Evolutionary conservation across 202 grass and related monocot species (phyloP), one percentile per base, ranked within the genome.

Genomic region (Elaeis oleifera): DNA sequence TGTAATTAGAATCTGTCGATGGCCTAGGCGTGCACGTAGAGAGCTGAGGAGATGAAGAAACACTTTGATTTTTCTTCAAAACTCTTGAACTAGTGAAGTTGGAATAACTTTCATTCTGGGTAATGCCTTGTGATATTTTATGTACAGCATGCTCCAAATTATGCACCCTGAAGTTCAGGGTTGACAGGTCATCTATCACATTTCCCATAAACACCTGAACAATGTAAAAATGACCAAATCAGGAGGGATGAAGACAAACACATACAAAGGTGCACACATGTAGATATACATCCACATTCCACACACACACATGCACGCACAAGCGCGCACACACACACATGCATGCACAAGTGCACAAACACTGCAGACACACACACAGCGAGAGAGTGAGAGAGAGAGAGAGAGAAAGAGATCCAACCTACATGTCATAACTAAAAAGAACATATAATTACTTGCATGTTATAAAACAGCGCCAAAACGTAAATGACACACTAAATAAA

Each of bases 101-200:
- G 20, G 65, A 89, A 59, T 64, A 63, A 59, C 67, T 83, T 88
- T 92, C 87, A 65, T 77, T 86, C 71, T 79, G 88, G 70, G 77
- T 72, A 70, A 86, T 69, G 32, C 78, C 79, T 67, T 86, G 68
- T 49, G 85, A 79, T 67, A 78, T 77, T 50, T 75, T 85, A 29
- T 92, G 81, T 21, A 78, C 77, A 57, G 75, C 74, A 84, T 86
- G 75, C 68, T 86, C 94, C 82, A 97, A 73, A 63, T 92, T 92
- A 56, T 82, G 81, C 32, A 92, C 84, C 82, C 92, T 97, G 5
- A 67, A 82, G 54, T 92, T 81, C 58, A 92, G 50, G 53, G 80
- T 72, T 61, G 85, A 83, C 60, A 92, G 62, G 56, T 86, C 92
- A 72, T 89, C 94, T 60, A 79, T 78, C 32, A 85, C 83, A 56